A percentile compares a stretch with the other conserved stretches of the same genome.
phyloP scores from a whole-genome alignment of 106 monocot genomes.

The Allium sativum region DNA sequence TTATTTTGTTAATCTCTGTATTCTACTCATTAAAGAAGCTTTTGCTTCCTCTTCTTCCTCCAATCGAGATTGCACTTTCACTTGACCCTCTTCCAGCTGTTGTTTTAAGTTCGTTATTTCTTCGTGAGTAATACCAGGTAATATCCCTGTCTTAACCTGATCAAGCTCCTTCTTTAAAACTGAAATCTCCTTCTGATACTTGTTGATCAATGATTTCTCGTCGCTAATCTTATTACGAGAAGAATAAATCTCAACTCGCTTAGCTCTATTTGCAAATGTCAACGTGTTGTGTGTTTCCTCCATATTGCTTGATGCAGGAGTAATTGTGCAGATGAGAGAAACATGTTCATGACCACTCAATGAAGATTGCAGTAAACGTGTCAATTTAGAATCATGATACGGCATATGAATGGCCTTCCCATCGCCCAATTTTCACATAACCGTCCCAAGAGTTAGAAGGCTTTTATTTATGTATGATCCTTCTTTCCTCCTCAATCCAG shows the following conservation, averaged over 20 bases:
- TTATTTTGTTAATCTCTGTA: slow-evolving; percentile 89
- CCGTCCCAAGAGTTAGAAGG: slow-evolving; percentile 83
- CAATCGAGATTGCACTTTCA: slow-evolving; percentile 93
- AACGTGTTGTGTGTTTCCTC: slow-evolving; percentile 98
- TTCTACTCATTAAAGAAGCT: slow-evolving; percentile 97
- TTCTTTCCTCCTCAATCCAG: slow-evolving; percentile 69
- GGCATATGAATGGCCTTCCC: slow-evolving; percentile 93
- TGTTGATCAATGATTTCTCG: slow-evolving; percentile 97
- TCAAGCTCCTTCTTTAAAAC: slow-evolving; percentile 81
- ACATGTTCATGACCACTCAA: slow-evolving; percentile 93
- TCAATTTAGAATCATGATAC: slow-evolving; percentile 95
- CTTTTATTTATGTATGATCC: slow-evolving; percentile 93
- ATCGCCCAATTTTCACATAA: slow-evolving; percentile 97
- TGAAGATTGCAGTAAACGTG: slow-evolving; percentile 97
- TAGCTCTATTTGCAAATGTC: slow-evolving; percentile 98
- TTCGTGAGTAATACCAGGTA: slow-evolving; percentile 64
- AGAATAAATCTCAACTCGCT: slow-evolving; percentile 91
- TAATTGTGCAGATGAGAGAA: slow-evolving; percentile 92
- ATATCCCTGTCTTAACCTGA: slow-evolving; percentile 70
- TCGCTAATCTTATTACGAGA: slow-evolving; percentile 98
- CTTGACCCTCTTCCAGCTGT: slow-evolving; percentile 94
- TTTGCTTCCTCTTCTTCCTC: slow-evolving; percentile 99
- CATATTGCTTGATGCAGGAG: slow-evolving; percentile 94
- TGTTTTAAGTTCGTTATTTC: slow-evolving; percentile 80
- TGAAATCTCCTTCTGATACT: slow-evolving; percentile 97